Base-by-base conservation (phyloP, 331 rosid genomes). In the Quercus tomentella region DNA sequence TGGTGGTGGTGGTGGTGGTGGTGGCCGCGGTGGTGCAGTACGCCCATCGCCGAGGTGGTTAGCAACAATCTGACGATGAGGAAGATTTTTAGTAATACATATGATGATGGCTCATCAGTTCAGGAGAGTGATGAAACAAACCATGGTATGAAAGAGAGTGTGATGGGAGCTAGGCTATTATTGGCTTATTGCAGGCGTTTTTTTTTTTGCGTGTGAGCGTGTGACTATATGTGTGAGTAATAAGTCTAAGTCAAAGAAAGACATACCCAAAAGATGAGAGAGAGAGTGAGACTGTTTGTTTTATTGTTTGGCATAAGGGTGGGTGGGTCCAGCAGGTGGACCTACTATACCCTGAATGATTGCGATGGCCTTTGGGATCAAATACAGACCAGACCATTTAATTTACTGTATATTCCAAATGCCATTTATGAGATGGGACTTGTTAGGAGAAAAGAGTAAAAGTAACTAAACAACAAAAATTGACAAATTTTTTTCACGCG, bases 181-280 rank as follows among this genome's bases (percentile, higher is more conserved):
- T 41, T 68, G 66, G 82, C 62, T 79, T 81, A 49, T 83, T 86
- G 86, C 66, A 56, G 76, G 41, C 45, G 45, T 8, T 41, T 41
- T 79, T 41, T 79, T 33, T 80, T 62, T 85, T 52, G 81, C 83
- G 76, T 43, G 73, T 70, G 83, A 76, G 74, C 45, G 82, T 55
- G 72, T 67, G 72, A 18, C 72, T 66, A 1, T 67, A 23, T 20
- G 52, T 4, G 85, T 33, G 84, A 71, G 77, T 45, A 31, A 70
- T 30, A 31, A 70, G 87, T 83, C 83, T 56, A 87, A 87, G 92
- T 92, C 92, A 88, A 83, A 87, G 79, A 82, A 83, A 87, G 71
- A 54, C 63, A 74, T 73, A 51, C 56, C 72, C 62, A 33, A 76
- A 75, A 55, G 75, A 77, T 31, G 57, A 37, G 72, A 35, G 60